Evolutionary conservation across 148 eudicot genomes (phyloP).

Genomic region (Nyssa sinensis): DNA sequence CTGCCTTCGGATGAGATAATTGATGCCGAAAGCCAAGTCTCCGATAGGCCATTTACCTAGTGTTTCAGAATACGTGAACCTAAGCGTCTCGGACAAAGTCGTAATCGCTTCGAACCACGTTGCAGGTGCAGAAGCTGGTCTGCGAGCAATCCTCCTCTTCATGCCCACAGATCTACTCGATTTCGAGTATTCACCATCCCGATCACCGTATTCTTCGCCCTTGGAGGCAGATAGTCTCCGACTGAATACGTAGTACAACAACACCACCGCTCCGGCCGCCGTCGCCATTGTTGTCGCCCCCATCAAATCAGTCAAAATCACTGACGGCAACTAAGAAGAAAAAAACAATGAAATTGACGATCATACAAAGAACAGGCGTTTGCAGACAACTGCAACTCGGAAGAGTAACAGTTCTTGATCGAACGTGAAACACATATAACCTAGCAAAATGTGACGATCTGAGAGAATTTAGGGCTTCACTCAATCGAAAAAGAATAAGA

Average conservation of each 20-base stretch:
- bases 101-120: constrained; percentile 86
- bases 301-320: constrained; percentile 27
- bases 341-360: background rate
- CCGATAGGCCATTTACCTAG: constrained; percentile 96
- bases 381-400: background rate
- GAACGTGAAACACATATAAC: background rate
- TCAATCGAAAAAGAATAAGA: background rate
- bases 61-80: constrained; percentile 89
- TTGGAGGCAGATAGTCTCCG: constrained; percentile 37
- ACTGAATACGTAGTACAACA: constrained; percentile 49
- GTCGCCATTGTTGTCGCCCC: constrained; percentile 76
- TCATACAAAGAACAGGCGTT: background rate
- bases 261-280: constrained; percentile 65
- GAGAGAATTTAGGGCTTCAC: background rate
- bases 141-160: constrained; percentile 43
- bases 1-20: constrained; percentile 86
- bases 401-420: background rate
- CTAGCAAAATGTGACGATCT: background rate
- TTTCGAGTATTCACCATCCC: constrained; percentile 32
- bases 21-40: constrained; percentile 92
- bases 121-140: constrained; percentile 82
- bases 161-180: constrained; percentile 37
- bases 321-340: background rate
- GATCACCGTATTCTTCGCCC: constrained; percentile 31
- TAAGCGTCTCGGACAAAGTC: constrained; percentile 74